Evolutionary conservation across 768 basidiomycete species (phyloP), one percentile per base, ranked within the genome.

Genomic region (Mrakia hoshinonis): DNA sequence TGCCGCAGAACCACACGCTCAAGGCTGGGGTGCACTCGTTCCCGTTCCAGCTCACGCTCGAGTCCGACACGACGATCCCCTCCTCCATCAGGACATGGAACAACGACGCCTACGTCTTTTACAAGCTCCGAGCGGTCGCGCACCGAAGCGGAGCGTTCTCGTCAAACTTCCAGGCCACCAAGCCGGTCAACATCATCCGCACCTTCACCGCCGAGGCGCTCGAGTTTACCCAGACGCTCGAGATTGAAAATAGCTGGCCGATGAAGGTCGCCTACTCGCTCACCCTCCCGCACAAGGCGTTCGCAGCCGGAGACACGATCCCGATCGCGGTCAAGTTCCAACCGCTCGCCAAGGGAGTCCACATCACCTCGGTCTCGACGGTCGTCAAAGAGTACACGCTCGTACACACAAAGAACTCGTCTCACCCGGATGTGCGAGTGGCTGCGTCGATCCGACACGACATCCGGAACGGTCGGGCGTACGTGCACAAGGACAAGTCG

Each of bases 21-120:
- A 96, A 97, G 81, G 92, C 93, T n/a, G 95, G 95, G 18, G 87
- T 86, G 46, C 95, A 98, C 78, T 81, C 87, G 31, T 97, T 97
- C 80, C 94, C 94, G 29, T 98, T 98, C 81, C 62, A 60, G 29
- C 61, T 68, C 58, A 87, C 87, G 75, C 85, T 96, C 70, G 86
- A 88, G 73, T 82, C 97, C 36, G 90, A 91, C 29, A 91, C 91
- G 48, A 85, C 87, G 6, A 83, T 96, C 2, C 95, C 95, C 0
- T 91, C 92, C 0, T 86, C 86, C 43, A 81, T 95, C 51, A 76
- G 81, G 48, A 88, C 89, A 4, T 79, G 80, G 75, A 78, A 79
- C 49, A 81, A 81, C 67, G 76, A 75, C 39, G 89, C 89, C 1
- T 83, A 85, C 34, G 84, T 97, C 69, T 79, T 82, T n/a, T 98